Base-by-base conservation (phyloP, 768 basidiomycete genomes). In the Tulasnella sp. region DNA sequence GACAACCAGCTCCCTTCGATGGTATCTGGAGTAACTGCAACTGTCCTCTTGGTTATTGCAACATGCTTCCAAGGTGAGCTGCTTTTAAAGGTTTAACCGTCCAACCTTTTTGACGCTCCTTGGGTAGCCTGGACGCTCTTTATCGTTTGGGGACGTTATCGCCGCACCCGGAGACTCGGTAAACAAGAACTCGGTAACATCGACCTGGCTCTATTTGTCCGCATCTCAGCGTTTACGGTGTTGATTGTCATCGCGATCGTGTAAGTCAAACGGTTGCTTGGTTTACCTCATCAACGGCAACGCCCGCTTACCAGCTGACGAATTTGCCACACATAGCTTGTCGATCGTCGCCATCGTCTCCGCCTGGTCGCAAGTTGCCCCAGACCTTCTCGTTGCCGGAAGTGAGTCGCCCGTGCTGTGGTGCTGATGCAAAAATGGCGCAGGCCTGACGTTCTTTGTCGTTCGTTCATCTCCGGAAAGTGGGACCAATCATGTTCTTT, bases 181-280 rank as follows among this genome's bases (percentile, higher is more conserved):
- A 64, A 64, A 16, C 72, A 72, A 44, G 78, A 80, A 72, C 4
- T 80, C 42, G 78, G 78, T 37, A 34, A 72, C 28, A 44, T 74
- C 31, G 78, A 80, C 69, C n/a, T 28, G 28, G 64, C 78, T 37
- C 31, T 74, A 20, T 80, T 80, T 41, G 28, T 80, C 8, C 78
- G 78, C 24, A 54, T 80, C 54, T 72, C 40, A 18, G 41, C 72
- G 42, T 80, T 80, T 42, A 42, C 69, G 16, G 44, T 44, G 28
- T 48, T 80, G 41, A 37, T 80, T 14, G 42, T 80, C 40, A 75
- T 72, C 41, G 73, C 73, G 1, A 28, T 80, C 24, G 78, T 80
- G 78, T 80, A 44, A 80, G 78, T 73, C 22, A 11, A 37, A 77
- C 41, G 24, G 44, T 50, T 28, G 24, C 34, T 9, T 16, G 28